A percentile compares a stretch with the other conserved stretches of the same genome.
Evolutionary conservation across 2,329 filamentous ascomycete genomes (phyloP).

Genomic region (Sporothrix luriei): DNA sequence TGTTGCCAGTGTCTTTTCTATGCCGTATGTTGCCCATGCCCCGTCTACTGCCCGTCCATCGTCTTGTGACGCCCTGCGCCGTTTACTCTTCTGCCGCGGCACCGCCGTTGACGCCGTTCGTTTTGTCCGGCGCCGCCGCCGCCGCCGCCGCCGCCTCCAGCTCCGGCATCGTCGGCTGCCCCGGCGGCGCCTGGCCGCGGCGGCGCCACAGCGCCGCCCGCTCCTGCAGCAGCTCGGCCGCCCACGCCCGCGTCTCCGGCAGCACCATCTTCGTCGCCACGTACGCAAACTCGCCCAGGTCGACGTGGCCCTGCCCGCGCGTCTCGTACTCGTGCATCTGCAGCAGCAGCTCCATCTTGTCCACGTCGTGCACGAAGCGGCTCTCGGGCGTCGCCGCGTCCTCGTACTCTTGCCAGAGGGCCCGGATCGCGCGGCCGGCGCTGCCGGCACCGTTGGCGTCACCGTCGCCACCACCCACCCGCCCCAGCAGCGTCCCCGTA

Average conservation of each 20-base stretch:
- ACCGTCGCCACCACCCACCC: slow-evolving; percentile 59
- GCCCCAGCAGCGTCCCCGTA: slow-evolving; percentile 69
- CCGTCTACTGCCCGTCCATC: not conserved
- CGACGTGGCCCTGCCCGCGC: slow-evolving; percentile 61
- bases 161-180: slow-evolving; percentile 14
- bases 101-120: not conserved
- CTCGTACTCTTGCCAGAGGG: slow-evolving; percentile 95
- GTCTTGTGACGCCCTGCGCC: no score
- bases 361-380: slow-evolving; percentile 91
- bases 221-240: slow-evolving; percentile 70
- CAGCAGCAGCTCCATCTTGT: slow-evolving; percentile 92
- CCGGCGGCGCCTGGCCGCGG: not conserved
- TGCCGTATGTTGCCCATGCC: not conserved
- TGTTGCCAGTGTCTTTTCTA: slow-evolving; percentile 23
- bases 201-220: slow-evolving; percentile 45
- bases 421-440: slow-evolving; percentile 70
- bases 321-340: slow-evolving; percentile 98
- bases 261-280: slow-evolving; percentile 74
- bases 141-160: not conserved
- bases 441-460: slow-evolving; percentile 46
- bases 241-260: slow-evolving; percentile 80
- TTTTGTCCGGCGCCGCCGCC: not conserved
- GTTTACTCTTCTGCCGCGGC: not conserved
- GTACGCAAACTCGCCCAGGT: slow-evolving; percentile 84
- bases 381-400: slow-evolving; percentile 81